A percentile compares a stretch with the other conserved stretches of the same genome.
These are phyloP conservation scores for Arthrobotrys entomopaga DNA, from an alignment of 2,329 filamentous ascomycete genomes.

Conservation along the genomic window DNA sequence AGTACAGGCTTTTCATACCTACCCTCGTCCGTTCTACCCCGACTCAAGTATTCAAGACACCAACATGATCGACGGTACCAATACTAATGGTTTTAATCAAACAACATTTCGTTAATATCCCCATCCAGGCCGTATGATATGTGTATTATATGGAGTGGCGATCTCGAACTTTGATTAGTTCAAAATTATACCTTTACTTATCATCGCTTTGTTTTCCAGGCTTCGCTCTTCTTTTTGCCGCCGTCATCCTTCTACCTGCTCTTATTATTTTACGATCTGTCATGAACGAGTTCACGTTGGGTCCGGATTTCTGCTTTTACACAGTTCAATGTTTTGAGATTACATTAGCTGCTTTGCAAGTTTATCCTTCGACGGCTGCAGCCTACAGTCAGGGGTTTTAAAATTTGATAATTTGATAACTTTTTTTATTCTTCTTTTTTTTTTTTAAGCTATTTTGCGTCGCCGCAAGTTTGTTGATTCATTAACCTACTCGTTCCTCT, in stretches of 20 bases:
- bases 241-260: background rate
- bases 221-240: background rate
- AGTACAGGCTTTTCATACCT: background rate
- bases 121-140: conserved; percentile 12
- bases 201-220: background rate
- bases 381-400: no score
- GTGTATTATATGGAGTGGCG: conserved; percentile 15
- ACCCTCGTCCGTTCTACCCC: conserved; percentile 5
- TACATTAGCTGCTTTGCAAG: background rate
- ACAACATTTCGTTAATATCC: background rate
- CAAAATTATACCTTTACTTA: conserved; percentile 7
- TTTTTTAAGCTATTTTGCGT: background rate
- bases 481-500: background rate
- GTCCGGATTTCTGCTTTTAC: conserved; percentile 11
- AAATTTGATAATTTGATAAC: no score
- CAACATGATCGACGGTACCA: conserved; percentile 6
- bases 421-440: conserved; percentile 2
- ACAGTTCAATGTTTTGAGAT: conserved; percentile 10
- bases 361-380: background rate
- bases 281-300: conserved; percentile 35
- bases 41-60: conserved; percentile 13
- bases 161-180: conserved; percentile 8
- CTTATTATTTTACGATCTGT: conserved; percentile 26
- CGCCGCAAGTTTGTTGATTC: no score
- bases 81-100: background rate